Conservation (phyloP, 345 rosid genomes). For the Brassica rapa region DNA sequence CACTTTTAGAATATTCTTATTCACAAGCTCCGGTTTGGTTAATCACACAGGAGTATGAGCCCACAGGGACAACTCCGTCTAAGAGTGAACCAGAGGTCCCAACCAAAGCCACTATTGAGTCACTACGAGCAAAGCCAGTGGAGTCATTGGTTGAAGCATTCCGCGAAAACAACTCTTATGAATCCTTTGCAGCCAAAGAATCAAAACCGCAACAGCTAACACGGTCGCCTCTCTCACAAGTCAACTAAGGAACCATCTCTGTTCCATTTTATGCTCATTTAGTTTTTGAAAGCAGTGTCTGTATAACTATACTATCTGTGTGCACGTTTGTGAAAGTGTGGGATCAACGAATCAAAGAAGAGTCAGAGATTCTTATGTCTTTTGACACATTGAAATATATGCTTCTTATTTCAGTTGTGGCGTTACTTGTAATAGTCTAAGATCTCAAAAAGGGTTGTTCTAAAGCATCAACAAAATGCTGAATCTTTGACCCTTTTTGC, state of each 20-base stretch:
- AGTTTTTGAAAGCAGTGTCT: neutral
- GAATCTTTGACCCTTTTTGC: too few relatives aligned
- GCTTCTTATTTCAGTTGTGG: too few relatives aligned
- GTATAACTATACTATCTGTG: neutral
- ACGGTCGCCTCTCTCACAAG: conserved; percentile 82
- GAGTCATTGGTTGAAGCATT: conserved; percentile 71
- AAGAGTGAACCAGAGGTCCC: conserved; percentile 75
- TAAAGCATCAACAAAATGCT: too few relatives aligned
- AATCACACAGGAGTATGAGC: conserved; percentile 79
- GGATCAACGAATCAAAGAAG: neutral
- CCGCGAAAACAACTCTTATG: conserved; percentile 81
- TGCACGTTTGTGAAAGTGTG: neutral
- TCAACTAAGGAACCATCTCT: conserved; percentile 55
- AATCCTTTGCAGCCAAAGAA: conserved; percentile 70
- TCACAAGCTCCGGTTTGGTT: neutral
- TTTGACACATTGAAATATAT: too few relatives aligned
- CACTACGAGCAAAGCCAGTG: conserved; percentile 84
- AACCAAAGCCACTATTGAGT: conserved; percentile 71
- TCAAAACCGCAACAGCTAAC: conserved; percentile 77
- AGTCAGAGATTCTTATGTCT: too few relatives aligned
- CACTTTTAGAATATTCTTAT: neutral
- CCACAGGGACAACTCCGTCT: conserved; percentile 76
- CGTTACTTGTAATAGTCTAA: too few relatives aligned
- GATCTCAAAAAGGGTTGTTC: too few relatives aligned
- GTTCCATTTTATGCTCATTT: neutral